Conservation (phyloP, 768 basidiomycete genomes). For the Melanogaster broomeanus region DNA sequence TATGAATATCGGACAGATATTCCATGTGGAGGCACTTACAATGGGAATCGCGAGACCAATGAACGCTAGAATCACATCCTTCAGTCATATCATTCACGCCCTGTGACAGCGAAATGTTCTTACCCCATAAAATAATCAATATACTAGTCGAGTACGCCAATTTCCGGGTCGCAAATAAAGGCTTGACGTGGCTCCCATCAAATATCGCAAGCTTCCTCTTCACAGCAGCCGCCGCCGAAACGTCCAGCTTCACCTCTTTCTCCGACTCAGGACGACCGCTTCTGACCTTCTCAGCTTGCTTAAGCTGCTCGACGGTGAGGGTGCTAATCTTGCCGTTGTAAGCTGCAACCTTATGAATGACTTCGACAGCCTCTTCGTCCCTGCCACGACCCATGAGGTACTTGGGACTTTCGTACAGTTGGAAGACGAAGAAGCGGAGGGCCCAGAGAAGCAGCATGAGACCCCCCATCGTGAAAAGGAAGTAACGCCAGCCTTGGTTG, state of each 20-base stretch:
- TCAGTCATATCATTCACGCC: background rate
- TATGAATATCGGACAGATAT: background rate
- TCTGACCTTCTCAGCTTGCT: slow-evolving; percentile 14
- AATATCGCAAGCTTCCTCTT: slow-evolving; percentile 41
- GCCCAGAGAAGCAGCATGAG: slow-evolving; percentile 64
- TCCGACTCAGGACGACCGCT: slow-evolving; percentile 8
- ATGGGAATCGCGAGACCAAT: slow-evolving; percentile 78
- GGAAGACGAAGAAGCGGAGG: slow-evolving; percentile 67
- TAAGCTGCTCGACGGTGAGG: slow-evolving; percentile 55
- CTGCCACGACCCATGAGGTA: slow-evolving; percentile 69
- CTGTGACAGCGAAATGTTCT: background rate
- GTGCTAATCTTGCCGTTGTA: slow-evolving; percentile 54
- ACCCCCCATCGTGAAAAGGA: slow-evolving; percentile 72
- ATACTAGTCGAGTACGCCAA: slow-evolving; percentile 52
- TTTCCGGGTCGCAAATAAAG: slow-evolving; percentile 51
- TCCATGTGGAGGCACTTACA: slow-evolving; percentile 38
- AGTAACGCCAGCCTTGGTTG: slow-evolving; percentile 78
- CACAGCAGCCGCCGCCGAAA: slow-evolving; percentile 38
- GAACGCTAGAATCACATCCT: slow-evolving; percentile 43
- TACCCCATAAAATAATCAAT: slow-evolving; percentile 56
- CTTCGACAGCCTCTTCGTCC: slow-evolving; percentile 60
- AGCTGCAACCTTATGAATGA: slow-evolving; percentile 61
- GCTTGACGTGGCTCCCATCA: slow-evolving; percentile 43
- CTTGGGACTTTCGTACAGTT: slow-evolving; percentile 69
- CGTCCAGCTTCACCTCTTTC: slow-evolving; percentile 28